Evolutionary conservation across 2,329 filamentous ascomycete genomes (phyloP).

Genomic region (Ustulina deusta): DNA sequence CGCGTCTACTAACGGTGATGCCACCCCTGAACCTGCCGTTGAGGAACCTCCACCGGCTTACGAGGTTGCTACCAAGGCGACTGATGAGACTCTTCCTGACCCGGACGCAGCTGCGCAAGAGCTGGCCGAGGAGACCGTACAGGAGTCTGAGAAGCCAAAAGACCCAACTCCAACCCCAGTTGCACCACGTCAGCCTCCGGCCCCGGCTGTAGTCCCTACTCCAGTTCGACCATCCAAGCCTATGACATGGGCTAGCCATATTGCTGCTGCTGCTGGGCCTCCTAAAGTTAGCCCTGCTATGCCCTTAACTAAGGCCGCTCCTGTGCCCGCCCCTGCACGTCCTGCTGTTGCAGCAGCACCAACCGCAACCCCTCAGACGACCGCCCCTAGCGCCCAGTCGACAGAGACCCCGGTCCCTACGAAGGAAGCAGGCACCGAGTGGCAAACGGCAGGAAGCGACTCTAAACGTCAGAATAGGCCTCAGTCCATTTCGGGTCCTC

Average conservation of each 20-base stretch:
- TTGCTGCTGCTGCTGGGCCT: slow-evolving; percentile 68
- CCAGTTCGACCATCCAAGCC: slow-evolving; percentile 66
- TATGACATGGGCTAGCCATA: slow-evolving; percentile 80
- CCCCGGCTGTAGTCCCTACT: slow-evolving; percentile 67
- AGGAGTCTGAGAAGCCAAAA: slow-evolving; percentile 75
- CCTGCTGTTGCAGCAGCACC: slow-evolving; percentile 55
- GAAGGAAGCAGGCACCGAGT: slow-evolving; percentile 74
- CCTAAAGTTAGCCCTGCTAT: slow-evolving; percentile 58
- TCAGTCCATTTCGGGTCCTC: slow-evolving; percentile 70
- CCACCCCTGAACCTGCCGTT: slow-evolving; percentile 49
- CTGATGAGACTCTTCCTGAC: slow-evolving; percentile 54
- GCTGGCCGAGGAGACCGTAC: slow-evolving; percentile 65
- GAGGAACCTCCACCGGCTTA: slow-evolving; percentile 52
- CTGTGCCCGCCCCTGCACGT: slow-evolving; percentile 51
- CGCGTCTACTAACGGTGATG: slow-evolving; percentile 59
- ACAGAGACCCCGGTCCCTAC: slow-evolving; percentile 49
- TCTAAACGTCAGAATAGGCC: slow-evolving; percentile 85
- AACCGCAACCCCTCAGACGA: slow-evolving; percentile 54
- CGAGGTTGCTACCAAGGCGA: slow-evolving; percentile 40
- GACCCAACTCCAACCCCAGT: slow-evolving; percentile 69
- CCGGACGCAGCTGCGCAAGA: slow-evolving; percentile 65
- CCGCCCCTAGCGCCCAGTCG: slow-evolving; percentile 58
- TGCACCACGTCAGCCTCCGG: slow-evolving; percentile 61
- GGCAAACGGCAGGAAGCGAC: slow-evolving; percentile 89
- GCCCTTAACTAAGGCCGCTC: slow-evolving; percentile 68